These are phyloP conservation scores for Ceratobasidium sp. DNA, from an alignment of 1,284 basidiomycete species.

Conservation along the genomic window DNA sequence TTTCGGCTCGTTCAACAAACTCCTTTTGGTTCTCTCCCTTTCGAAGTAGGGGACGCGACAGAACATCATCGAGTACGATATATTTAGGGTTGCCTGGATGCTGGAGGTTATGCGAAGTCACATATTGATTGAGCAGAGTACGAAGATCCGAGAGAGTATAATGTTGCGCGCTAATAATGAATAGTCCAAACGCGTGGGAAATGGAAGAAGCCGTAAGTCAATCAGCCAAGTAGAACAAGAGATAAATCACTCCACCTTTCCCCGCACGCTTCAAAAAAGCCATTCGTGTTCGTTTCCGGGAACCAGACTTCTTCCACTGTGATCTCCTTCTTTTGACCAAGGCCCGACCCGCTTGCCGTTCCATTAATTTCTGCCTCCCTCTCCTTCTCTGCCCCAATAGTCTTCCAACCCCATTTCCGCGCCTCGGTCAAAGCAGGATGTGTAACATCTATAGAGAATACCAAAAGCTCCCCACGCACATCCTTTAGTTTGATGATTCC, in stretches of 20 bases:
- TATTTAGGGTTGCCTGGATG: constrained; percentile 76
- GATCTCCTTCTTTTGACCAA: constrained; percentile 53
- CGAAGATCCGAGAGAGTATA: constrained; percentile 72
- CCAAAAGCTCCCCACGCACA: constrained; percentile 72
- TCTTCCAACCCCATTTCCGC: constrained; percentile 62
- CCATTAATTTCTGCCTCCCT: constrained; percentile 59
- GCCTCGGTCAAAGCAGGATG: constrained; percentile 73
- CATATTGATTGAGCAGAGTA: constrained; percentile 71
- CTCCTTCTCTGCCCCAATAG: constrained; percentile 72
- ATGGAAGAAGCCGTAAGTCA: not conserved
- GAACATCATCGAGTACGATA: constrained; percentile 72
- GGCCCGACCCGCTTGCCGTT: constrained; percentile 62
- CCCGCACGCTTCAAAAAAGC: constrained; percentile 71
- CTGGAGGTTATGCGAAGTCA: constrained; percentile 71
- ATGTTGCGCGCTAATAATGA: constrained; percentile 59
- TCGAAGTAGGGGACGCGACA: constrained; percentile 53
- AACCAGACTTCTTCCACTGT: constrained; percentile 79
- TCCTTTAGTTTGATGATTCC: constrained; percentile 81
- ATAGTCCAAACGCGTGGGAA: constrained; percentile 16
- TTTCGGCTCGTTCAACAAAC: constrained; percentile 79
- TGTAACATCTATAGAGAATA: constrained; percentile 70
- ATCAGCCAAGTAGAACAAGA: constrained; percentile 31
- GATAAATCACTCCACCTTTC: constrained; percentile 64
- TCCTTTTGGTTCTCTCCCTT: constrained; percentile 59
- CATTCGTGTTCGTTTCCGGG: constrained; percentile 68